A percentile compares a stretch with the other conserved stretches of the same genome.
These are phyloP conservation scores for Ordospora pajunii DNA, from an alignment of 371 early-diverging fungal species.

Conservation along the genomic window DNA sequence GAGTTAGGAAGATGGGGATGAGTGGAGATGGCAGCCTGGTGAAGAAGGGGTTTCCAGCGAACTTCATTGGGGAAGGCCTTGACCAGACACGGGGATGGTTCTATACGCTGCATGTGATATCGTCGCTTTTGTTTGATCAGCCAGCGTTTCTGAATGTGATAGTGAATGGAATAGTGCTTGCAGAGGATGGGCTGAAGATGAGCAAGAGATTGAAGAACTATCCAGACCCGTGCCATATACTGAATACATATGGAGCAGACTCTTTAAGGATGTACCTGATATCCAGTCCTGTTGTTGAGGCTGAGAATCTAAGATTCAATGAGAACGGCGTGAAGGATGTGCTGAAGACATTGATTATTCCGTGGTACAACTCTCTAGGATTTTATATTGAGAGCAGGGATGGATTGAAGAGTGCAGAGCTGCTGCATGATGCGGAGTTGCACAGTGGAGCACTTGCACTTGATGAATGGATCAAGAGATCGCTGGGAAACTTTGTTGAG, in stretches of 20 bases:
- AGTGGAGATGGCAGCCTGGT: not conserved
- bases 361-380: constrained; percentile 94
- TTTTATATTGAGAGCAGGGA: constrained; percentile 80
- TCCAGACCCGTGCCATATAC: constrained; percentile 79
- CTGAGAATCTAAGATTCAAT: constrained; percentile 86
- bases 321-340: constrained; percentile 96
- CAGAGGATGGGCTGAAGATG: constrained; percentile 99
- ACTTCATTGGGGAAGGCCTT: constrained; percentile 98
- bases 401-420: not conserved
- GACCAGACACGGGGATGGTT: constrained; percentile 99
- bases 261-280: constrained; percentile 84
- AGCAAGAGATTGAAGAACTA: constrained; percentile 98
- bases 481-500: constrained; percentile 42
- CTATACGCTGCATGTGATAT: constrained; percentile 94
- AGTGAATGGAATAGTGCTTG: constrained; percentile 94
- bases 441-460: not conserved
- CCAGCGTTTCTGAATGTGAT: constrained; percentile 99
- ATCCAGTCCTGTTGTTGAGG: constrained; percentile 96
- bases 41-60: constrained; percentile 79
- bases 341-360: constrained; percentile 81
- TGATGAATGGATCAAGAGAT: constrained; percentile 56
- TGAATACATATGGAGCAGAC: constrained; percentile 91
- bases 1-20: constrained; percentile 69
- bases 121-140: constrained; percentile 86
- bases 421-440: not conserved